These are phyloP conservation scores for Komagataella mondaviorum DNA, from an alignment of 805 yeast genomes.

Conservation along the genomic window DNA sequence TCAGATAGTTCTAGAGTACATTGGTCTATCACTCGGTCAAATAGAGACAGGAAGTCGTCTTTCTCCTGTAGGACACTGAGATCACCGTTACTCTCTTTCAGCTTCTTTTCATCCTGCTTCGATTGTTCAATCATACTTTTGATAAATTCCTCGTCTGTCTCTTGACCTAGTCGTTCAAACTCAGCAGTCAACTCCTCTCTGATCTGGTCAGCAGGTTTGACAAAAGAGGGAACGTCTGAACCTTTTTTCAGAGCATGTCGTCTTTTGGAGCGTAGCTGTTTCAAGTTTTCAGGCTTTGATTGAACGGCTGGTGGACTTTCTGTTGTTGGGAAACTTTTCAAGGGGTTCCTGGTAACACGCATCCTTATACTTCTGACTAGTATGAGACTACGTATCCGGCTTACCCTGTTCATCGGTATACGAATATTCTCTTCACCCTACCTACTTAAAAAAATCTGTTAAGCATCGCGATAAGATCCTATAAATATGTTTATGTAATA, in stretches of 20 bases:
- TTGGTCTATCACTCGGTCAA: not conserved
- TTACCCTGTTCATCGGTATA: not conserved
- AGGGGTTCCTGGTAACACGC: not conserved
- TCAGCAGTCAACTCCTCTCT: not conserved
- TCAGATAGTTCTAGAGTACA: not conserved
- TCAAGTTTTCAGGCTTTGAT: not conserved
- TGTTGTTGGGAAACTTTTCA: not conserved
- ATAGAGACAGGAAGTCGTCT: not conserved
- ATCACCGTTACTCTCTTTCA: not conserved
- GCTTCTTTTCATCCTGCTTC: not conserved
- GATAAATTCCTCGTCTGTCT: not conserved
- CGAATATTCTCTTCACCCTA: too few species aligned
- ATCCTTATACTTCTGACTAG: not conserved
- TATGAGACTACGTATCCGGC: not conserved
- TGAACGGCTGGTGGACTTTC: not conserved
- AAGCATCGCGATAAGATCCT: not conserved
- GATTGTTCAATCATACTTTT: not conserved
- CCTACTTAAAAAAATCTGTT: too few species aligned
- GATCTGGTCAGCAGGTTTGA: not conserved
- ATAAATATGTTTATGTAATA: not conserved
- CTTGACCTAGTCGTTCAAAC: not conserved
- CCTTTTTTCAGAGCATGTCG: not conserved
- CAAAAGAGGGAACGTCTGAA: not conserved
- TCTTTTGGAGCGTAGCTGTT: not conserved
- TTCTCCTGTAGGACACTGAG: not conserved